phyloP scores from a whole-genome alignment of 768 basidiomycete species.

The Sistotremastrum suecicum region DNA sequence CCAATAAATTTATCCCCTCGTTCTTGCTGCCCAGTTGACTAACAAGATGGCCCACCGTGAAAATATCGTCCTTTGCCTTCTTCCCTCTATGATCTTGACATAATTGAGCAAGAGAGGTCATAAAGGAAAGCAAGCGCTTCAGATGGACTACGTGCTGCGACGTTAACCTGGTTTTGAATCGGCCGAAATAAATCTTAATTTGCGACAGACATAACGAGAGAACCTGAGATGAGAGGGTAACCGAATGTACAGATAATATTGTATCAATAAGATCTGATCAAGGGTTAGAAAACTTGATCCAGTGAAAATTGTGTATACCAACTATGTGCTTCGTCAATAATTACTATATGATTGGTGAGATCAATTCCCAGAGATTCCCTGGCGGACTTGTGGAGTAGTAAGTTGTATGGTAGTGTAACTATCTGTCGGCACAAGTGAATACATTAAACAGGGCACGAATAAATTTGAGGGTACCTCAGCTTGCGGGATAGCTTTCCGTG shows the following conservation, averaged over 20 bases:
- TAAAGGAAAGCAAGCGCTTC: conserved; percentile 59
- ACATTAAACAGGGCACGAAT: neutral
- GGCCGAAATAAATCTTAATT: conserved; percentile 59
- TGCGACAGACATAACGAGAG: conserved; percentile 57
- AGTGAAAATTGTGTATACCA: conserved; percentile 1
- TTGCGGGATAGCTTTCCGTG: conserved; percentile 74
- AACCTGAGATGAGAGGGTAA: conserved; percentile 39
- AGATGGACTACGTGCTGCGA: conserved; percentile 63
- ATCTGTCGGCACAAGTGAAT: conserved; percentile 31
- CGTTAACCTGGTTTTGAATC: conserved; percentile 67
- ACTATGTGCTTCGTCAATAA: conserved; percentile 98
- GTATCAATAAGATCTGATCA: conserved; percentile 80
- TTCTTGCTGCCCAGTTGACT: conserved; percentile 50
- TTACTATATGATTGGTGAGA: conserved; percentile 68
- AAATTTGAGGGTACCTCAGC: conserved; percentile 47
- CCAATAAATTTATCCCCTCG: conserved; percentile 68
- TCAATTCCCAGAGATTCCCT: conserved; percentile 82
- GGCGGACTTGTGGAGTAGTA: conserved; percentile 69
- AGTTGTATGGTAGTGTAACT: conserved; percentile 88
- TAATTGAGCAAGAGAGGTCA: conserved; percentile 54
- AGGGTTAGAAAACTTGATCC: neutral
- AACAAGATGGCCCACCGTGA: conserved; percentile 55
- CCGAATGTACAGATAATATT: conserved; percentile 73
- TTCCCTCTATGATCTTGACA: conserved; percentile 38
- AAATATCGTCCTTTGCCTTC: conserved; percentile 33